phyloP scores from a whole-genome alignment of 129 eudicot genomes.

The Escallonia herrerae region DNA sequence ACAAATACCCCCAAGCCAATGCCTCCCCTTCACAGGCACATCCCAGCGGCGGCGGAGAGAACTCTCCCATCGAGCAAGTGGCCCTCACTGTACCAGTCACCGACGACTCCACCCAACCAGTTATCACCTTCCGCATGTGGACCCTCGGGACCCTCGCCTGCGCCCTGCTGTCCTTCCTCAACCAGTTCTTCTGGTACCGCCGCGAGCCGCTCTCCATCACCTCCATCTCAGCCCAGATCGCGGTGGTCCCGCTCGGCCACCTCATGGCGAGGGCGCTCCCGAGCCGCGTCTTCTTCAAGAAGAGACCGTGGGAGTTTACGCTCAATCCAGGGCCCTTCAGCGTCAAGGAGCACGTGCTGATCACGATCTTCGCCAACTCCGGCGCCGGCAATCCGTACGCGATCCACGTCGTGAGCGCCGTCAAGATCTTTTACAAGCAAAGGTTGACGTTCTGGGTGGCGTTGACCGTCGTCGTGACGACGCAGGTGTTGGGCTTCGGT shows the following conservation, averaged over 20 bases:
- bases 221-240: conserved; percentile 71
- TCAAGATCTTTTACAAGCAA: conserved; percentile 54
- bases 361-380: conserved; percentile 61
- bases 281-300: conserved; percentile 39
- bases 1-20: neutral
- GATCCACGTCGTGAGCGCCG: conserved; percentile 59
- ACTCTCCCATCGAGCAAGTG: conserved; percentile 72
- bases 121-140: conserved; percentile 67
- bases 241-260: conserved; percentile 73
- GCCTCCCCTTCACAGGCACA: conserved; percentile 16
- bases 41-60: conserved; percentile 22
- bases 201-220: conserved; percentile 58
- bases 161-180: conserved; percentile 48
- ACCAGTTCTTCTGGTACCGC: conserved; percentile 77
- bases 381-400: conserved; percentile 73
- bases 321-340: conserved; percentile 57
- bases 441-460: conserved; percentile 65
- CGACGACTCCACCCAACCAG: conserved; percentile 49
- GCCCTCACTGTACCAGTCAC: conserved; percentile 59
- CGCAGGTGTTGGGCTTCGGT: conserved; percentile 69
- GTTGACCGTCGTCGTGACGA: conserved; percentile 55
- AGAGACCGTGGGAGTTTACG: conserved; percentile 37
- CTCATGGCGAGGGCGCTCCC: conserved; percentile 56
- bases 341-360: conserved; percentile 67
- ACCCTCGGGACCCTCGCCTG: conserved; percentile 51